A percentile compares a stretch with the other conserved stretches of the same genome.
phyloP scores from a whole-genome alignment of 805 yeast genomes.

The Grigorovia jiainica region DNA sequence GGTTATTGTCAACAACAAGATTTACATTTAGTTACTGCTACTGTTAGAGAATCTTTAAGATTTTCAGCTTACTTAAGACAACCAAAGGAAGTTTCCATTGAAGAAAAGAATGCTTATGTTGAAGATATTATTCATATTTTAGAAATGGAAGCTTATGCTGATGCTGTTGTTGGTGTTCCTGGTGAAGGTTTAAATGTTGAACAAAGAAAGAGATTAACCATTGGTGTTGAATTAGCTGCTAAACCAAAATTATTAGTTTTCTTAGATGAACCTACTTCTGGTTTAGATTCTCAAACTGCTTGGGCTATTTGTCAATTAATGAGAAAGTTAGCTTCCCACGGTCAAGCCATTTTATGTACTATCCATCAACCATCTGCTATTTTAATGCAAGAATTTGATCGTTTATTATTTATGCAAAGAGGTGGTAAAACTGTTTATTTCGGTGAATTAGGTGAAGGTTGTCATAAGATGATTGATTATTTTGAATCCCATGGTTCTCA shows the following conservation, averaged over 20 bases:
- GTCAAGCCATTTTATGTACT: constrained; percentile 62
- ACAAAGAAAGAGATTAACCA: constrained; percentile 52
- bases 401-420: constrained; percentile 55
- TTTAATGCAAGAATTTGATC: constrained; percentile 67
- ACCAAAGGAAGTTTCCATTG: constrained; percentile 39
- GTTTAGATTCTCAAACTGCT: constrained; percentile 60
- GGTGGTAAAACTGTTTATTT: constrained; percentile 74
- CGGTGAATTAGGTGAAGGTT: constrained; percentile 57
- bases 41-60: constrained; percentile 63
- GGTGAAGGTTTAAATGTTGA: constrained; percentile 64
- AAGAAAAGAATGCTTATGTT: constrained; percentile 56
- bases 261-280: constrained; percentile 63
- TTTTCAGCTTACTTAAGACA: constrained; percentile 65
- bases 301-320: constrained; percentile 56
- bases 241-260: constrained; percentile 52
- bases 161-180: constrained; percentile 65
- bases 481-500: constrained; percentile 60
- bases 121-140: constrained; percentile 54
- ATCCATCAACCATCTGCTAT: constrained; percentile 84
- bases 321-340: constrained; percentile 49
- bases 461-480: constrained; percentile 48
- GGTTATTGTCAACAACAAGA: constrained; percentile 77
- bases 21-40: constrained; percentile 53
- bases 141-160: constrained; percentile 57
- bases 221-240: constrained; percentile 61